phyloP scores from a whole-genome alignment of 768 basidiomycete species.

The Suillus ampliporus region DNA sequence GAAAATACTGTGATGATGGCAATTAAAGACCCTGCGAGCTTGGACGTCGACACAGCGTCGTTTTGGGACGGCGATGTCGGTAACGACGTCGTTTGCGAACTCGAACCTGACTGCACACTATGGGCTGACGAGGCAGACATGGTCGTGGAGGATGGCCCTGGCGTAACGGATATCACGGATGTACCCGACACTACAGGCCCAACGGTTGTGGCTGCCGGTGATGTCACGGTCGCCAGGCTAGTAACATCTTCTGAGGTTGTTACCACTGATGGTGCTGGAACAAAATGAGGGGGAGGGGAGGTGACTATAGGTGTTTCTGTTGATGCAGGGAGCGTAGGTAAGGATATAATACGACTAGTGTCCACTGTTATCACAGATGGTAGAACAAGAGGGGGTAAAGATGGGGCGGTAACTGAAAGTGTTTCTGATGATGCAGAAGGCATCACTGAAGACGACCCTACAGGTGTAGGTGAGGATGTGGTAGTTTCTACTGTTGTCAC shows the following conservation, averaged over 20 bases:
- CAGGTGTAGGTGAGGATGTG: no score
- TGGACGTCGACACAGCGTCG: constrained; percentile 10
- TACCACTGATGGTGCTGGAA: background rate
- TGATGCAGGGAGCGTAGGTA: background rate
- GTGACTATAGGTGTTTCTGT: background rate
- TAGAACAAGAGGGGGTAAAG: background rate
- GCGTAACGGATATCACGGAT: background rate
- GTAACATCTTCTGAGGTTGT: background rate
- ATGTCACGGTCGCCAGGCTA: no score
- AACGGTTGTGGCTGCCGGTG: no score
- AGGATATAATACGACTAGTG: no score
- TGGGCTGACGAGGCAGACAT: background rate
- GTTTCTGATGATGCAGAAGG: constrained; percentile 7
- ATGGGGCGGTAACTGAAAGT: background rate
- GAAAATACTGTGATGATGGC: constrained; percentile 22
- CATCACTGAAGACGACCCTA: background rate
- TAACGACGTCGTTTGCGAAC: background rate
- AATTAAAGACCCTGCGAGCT: constrained; percentile 18
- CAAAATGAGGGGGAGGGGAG: background rate
- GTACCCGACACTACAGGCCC: background rate
- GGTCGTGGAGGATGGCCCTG: constrained; percentile 7
- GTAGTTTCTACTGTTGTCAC: no score
- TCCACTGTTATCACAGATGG: background rate
- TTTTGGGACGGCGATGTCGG: background rate
- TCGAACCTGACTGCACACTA: background rate